Conservation (phyloP, 208 protist species). For the Crithidia sp. region DNA sequence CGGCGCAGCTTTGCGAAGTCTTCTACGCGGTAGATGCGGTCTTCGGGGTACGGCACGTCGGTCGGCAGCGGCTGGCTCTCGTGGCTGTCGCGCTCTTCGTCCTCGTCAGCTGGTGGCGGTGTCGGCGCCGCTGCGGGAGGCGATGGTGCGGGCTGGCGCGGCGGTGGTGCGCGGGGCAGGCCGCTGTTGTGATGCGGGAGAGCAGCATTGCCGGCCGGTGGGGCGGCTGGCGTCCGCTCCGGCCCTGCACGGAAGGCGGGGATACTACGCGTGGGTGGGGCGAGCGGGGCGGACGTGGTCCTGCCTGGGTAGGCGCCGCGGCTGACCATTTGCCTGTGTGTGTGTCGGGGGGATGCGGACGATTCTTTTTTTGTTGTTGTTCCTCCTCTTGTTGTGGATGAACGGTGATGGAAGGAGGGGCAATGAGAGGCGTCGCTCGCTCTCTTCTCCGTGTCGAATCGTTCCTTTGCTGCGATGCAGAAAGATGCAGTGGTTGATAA, state of each 20-base stretch:
- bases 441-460: no score
- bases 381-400: no score
- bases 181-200: slow-evolving; percentile 16
- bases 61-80: slow-evolving; percentile 10
- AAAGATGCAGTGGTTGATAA: no score
- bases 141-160: neutral
- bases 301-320: slow-evolving; percentile 16
- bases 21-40: slow-evolving; percentile 67
- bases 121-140: neutral
- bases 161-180: slow-evolving; percentile 23
- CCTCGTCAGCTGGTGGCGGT: neutral
- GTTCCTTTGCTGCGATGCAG: no score
- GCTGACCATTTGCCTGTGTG: slow-evolving; percentile 13
- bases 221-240: neutral
- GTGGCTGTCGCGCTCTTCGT: slow-evolving; percentile 11
- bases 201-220: neutral
- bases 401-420: no score
- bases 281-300: slow-evolving; percentile 25
- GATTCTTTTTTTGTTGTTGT: no score
- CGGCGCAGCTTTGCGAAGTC: slow-evolving; percentile 59
- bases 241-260: slow-evolving; percentile 5
- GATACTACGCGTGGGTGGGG: slow-evolving; percentile 22
- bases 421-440: no score
- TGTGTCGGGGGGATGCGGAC: neutral
- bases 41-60: slow-evolving; percentile 54